Percentiles rank a stretch among this genome's conserved stretches.
Evolutionary conservation across 305 asterid genomes (phyloP).

Genomic region (Fraxinus sp.): DNA sequence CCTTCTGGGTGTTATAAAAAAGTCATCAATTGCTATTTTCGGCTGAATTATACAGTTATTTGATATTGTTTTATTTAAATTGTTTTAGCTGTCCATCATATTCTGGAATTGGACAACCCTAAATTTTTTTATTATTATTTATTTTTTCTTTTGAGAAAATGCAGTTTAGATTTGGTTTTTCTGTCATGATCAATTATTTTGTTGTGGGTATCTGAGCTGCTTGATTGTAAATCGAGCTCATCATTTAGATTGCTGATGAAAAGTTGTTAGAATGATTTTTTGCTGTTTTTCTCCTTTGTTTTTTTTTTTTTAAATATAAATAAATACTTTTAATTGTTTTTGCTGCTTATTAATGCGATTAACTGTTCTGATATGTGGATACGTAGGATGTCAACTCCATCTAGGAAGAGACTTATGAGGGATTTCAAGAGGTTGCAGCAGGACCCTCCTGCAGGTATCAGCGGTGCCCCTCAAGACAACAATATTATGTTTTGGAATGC

Average conservation of each 20-base stretch:
- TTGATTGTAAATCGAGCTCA: constrained; percentile 18
- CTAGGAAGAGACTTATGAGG: constrained; percentile 85
- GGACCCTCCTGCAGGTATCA: constrained; percentile 79
- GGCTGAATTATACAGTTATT: constrained; percentile 8
- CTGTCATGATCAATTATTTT: neutral
- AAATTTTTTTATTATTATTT: neutral
- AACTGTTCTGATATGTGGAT: constrained; percentile 31
- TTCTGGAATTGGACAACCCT: constrained; percentile 6
- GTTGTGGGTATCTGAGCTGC: constrained; percentile 12
- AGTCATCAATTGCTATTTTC: neutral
- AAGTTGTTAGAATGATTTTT: neutral
- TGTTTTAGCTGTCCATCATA: neutral
- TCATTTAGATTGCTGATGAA: constrained; percentile 16
- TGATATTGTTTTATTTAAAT: neutral
- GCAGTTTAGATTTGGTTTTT: neutral
- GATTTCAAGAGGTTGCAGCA: constrained; percentile 85
- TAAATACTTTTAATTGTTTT: constrained; percentile 1
- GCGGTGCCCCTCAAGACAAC: constrained; percentile 79
- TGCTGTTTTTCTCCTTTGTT: neutral
- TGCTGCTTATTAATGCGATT: constrained; percentile 13
- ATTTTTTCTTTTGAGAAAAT: neutral
- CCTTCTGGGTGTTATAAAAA: neutral
- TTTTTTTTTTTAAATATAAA: neutral
- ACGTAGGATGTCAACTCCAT: constrained; percentile 63
- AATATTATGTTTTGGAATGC: constrained; percentile 86